Evolutionary conservation across 306 rosid species (phyloP).

Genomic region (Lathyrus sativus): DNA sequence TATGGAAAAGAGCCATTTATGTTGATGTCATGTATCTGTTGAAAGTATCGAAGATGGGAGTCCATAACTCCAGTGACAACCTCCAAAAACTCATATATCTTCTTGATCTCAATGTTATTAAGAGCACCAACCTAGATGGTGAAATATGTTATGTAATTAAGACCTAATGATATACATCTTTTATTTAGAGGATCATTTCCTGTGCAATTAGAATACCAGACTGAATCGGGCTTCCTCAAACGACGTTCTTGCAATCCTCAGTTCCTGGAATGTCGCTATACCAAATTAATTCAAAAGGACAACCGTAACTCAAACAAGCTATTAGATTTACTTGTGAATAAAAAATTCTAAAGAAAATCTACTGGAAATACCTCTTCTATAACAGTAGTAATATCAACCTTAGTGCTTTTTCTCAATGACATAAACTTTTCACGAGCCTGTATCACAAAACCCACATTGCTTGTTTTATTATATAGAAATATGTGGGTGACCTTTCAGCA

Average conservation of each 20-base stretch:
- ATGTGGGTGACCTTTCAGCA: slow-evolving; percentile 29
- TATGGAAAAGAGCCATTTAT: slow-evolving; percentile 22
- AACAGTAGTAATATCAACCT: slow-evolving; percentile 59
- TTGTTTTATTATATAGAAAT: slow-evolving; percentile 26
- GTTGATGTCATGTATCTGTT: slow-evolving; percentile 57
- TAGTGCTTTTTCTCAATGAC: slow-evolving; percentile 78
- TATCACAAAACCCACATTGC: slow-evolving; percentile 40
- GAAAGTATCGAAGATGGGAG: slow-evolving; percentile 82
- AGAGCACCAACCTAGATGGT: slow-evolving; percentile 60
- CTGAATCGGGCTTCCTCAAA: slow-evolving; percentile 85
- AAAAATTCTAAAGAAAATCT: slow-evolving; percentile 32
- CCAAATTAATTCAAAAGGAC: slow-evolving; percentile 60
- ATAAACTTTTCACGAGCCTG: slow-evolving; percentile 88
- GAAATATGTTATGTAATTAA: slow-evolving; percentile 34
- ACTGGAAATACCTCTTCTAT: slow-evolving; percentile 64
- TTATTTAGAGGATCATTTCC: slow-evolving; percentile 28
- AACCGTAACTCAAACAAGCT: slow-evolving; percentile 43
- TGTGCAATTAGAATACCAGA: slow-evolving; percentile 57
- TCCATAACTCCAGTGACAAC: slow-evolving; percentile 76
- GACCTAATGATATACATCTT: slow-evolving; percentile 32
- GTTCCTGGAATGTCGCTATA: slow-evolving; percentile 78
- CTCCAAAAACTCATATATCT: slow-evolving; percentile 73
- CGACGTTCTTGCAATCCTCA: slow-evolving; percentile 62
- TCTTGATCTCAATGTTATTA: slow-evolving; percentile 66
- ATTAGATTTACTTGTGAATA: slow-evolving; percentile 28